Conservation (phyloP, 495 filamentous ascomycete species). For the Neurospora sp. region DNA sequence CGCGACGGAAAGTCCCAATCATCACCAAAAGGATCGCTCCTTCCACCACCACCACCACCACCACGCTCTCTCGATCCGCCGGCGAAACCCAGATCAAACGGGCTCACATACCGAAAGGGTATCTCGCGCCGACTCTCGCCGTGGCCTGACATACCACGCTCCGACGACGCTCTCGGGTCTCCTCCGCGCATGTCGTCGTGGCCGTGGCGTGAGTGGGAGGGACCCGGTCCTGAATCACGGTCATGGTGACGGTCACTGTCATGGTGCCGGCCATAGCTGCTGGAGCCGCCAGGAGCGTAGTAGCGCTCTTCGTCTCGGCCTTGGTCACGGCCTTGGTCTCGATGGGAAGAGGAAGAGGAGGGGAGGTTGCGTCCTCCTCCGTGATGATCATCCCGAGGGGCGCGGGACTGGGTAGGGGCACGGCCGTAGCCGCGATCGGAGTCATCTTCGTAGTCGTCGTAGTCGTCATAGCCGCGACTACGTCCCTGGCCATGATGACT, state of each 20-base stretch:
- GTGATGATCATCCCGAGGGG: neutral
- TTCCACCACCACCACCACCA: neutral
- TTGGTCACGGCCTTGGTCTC: neutral
- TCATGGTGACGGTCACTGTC: neutral
- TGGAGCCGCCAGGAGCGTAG: neutral
- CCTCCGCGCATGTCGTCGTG: neutral
- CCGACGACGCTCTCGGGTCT: neutral
- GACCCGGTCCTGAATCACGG: neutral
- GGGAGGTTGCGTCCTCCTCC: neutral
- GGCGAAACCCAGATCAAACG: neutral
- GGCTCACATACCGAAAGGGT: neutral
- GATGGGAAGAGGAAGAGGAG: neutral
- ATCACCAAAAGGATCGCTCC: neutral
- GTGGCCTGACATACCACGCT: neutral
- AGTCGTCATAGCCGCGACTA: neutral
- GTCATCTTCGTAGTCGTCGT: neutral
- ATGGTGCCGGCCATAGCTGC: neutral
- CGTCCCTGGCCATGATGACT: neutral
- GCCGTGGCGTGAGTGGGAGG: neutral
- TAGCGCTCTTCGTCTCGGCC: neutral
- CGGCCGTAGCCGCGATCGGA: neutral
- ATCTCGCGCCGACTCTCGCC: neutral
- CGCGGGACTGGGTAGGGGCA: neutral
- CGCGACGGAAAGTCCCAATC: neutral
- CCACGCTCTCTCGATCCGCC: neutral